Evolutionary conservation across 139 green algal genomes (phyloP), one percentile per base, ranked within the genome.

Genomic region (Pleodorina starrii): DNA sequence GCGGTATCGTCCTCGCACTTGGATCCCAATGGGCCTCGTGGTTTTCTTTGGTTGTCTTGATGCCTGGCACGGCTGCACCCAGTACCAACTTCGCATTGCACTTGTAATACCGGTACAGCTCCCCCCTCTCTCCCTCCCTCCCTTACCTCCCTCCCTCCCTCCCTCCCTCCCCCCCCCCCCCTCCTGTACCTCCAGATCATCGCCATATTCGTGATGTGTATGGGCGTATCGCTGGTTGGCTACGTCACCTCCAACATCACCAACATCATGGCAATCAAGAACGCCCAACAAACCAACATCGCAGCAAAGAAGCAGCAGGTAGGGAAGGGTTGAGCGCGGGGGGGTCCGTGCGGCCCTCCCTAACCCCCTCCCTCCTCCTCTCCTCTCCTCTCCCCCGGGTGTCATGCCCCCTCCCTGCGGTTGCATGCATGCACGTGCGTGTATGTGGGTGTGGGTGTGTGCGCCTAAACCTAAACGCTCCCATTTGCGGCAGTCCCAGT

Each of bases 241-340:
- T 93, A 93, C 60, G 90, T 93, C n/a, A 93, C 90, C 29, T 90
- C 81, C 36, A 87, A 80, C 72, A 93, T 93, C 74, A 75, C 90
- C 80, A 75, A 63, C 86, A 88, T 93, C 40, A 93, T 93, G 90
- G 69, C 51, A 36, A 93, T 93, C 82, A 88, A 88, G 32, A 91
- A 88, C 87, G 87, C 79, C 19, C 57, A 86, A 57, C 72, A 74
- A 46, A 88, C 77, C 66, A 69, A 73, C 77, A 91, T 85, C 6
- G 77, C 87, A 0, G n/a, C 40, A 43, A 87, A 87, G 78, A 91
- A 91, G 38, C 87, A 91, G 87, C 29, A 79, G 78, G 78, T 87
- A 66, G 54, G 54, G 6, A 66, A 32, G 5, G 54, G 54, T 21
- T 66, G 9, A 5, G 29, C n/a, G n/a, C n/a, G n/a, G n/a, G n/a